Percentiles rank a stretch among this genome's conserved stretches.
phyloP scores from a whole-genome alignment of 1,284 basidiomycete species.

The Coniferiporia sulphurascens region DNA sequence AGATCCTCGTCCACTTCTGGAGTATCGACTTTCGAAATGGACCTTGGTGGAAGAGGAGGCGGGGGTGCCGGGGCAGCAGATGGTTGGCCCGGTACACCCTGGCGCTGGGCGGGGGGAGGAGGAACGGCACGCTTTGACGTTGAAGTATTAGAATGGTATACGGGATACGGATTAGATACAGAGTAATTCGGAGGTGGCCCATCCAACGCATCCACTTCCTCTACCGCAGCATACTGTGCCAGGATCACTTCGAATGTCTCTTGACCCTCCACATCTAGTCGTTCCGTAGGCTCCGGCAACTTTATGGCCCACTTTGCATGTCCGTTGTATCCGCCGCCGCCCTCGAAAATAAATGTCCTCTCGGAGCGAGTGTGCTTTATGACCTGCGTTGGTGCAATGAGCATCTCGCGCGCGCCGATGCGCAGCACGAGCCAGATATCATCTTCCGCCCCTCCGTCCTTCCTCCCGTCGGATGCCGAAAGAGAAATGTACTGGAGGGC shows the following conservation, averaged over 20 bases:
- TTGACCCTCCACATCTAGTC: constrained; percentile 49
- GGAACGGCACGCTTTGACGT: constrained; percentile 10
- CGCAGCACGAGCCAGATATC: constrained; percentile 59
- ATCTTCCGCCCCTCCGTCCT: constrained; percentile 27
- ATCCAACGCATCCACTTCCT: constrained; percentile 13
- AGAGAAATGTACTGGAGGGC: constrained; percentile 53
- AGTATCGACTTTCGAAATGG: constrained; percentile 6
- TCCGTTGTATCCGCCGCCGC: constrained; percentile 17
- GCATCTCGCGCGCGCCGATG: constrained; percentile 40
- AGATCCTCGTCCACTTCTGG: constrained; percentile 38
- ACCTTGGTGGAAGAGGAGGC: constrained; percentile 12
- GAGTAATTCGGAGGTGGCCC: constrained; percentile 3
- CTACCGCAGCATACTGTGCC: constrained; percentile 53
- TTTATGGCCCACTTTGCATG: constrained; percentile 7
- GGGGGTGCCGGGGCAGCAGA: constrained; percentile 29
- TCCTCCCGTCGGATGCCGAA: constrained; percentile 18
- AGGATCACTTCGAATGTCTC: constrained; percentile 69
- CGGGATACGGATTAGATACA: not conserved
- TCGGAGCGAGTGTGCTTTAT: constrained; percentile 24
- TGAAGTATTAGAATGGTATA: not conserved
- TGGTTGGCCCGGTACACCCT: not conserved
- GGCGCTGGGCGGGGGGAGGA: not conserved
- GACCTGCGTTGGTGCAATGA: constrained; percentile 14
- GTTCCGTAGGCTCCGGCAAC: constrained; percentile 23
- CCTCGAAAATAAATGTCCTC: constrained; percentile 45